Percentiles rank a stretch among this genome's conserved stretches.
phyloP scores from a whole-genome alignment of 1,284 basidiomycete genomes.

The Cryptococcus sp. region DNA sequence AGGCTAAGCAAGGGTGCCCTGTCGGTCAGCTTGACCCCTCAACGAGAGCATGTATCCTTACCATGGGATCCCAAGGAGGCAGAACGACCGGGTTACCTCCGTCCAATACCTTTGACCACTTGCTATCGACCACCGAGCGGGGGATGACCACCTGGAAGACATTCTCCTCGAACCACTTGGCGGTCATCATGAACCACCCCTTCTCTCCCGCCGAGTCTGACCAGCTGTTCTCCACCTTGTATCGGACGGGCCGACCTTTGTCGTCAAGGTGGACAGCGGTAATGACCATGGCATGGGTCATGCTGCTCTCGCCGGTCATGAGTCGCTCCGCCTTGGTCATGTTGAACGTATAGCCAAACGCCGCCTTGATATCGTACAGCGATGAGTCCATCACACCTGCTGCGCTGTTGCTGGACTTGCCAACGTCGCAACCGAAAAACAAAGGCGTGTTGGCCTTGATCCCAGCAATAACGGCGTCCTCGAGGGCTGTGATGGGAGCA shows the following conservation, averaged over 20 bases:
- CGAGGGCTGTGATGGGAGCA: constrained; percentile 72
- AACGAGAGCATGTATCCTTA: no score
- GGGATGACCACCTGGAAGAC: constrained; percentile 74
- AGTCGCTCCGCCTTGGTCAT: constrained; percentile 80
- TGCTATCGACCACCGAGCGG: constrained; percentile 67
- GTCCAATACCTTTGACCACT: constrained; percentile 75
- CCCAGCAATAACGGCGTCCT: constrained; percentile 70
- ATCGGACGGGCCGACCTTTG: constrained; percentile 69
- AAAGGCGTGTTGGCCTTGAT: constrained; percentile 87
- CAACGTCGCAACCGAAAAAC: constrained; percentile 81
- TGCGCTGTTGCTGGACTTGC: constrained; percentile 41
- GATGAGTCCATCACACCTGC: constrained; percentile 79
- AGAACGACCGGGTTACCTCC: constrained; percentile 59
- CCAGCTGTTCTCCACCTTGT: constrained; percentile 96
- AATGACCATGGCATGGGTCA: constrained; percentile 64
- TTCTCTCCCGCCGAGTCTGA: constrained; percentile 71
- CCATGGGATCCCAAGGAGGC: constrained; percentile 88
- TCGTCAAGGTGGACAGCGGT: constrained; percentile 81
- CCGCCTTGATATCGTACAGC: constrained; percentile 74
- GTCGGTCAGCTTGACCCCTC: no score
- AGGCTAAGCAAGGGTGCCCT: constrained; percentile 12
- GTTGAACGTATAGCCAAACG: constrained; percentile 56
- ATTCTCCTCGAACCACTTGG: constrained; percentile 84
- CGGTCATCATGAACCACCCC: constrained; percentile 89
- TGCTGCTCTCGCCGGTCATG: constrained; percentile 59